Evolutionary conservation across 2,329 filamentous ascomycete species (phyloP).

Genomic region (Venturia asperata): DNA sequence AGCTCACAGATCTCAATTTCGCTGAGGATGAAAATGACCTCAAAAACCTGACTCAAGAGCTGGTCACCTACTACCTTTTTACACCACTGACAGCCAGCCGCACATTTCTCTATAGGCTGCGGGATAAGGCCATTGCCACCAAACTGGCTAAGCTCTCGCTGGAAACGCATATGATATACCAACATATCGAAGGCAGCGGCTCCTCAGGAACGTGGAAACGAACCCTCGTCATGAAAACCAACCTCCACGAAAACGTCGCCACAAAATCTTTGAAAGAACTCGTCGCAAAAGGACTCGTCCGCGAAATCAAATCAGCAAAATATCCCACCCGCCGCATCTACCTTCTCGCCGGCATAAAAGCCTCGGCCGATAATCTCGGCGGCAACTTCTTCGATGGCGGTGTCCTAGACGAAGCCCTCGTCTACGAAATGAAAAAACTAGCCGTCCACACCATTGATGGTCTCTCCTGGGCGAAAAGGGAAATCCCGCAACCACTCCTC

Average conservation of each 20-base stretch:
- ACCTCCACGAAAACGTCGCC: constrained; percentile 76
- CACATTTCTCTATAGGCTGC: constrained; percentile 5
- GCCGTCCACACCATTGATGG: constrained; percentile 66
- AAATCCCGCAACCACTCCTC: constrained; percentile 27
- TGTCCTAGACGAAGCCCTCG: constrained; percentile 81
- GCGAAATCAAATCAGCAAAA: constrained; percentile 85
- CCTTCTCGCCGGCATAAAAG: constrained; percentile 77
- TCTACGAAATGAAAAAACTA: constrained; percentile 53
- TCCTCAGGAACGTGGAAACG: constrained; percentile 87
- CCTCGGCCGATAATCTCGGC: constrained; percentile 83
- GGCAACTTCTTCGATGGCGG: constrained; percentile 93
- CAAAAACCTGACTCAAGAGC: constrained; percentile 5
- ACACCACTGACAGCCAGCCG: neutral
- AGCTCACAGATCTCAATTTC: constrained; percentile 17
- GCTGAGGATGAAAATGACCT: constrained; percentile 14
- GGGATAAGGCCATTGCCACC: constrained; percentile 13
- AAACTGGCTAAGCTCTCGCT: constrained; percentile 25
- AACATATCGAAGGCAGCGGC: constrained; percentile 77
- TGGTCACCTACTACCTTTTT: constrained; percentile 17
- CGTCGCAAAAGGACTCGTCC: constrained; percentile 74
- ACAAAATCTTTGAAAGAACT: constrained; percentile 78
- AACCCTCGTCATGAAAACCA: constrained; percentile 69
- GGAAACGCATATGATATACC: constrained; percentile 81
- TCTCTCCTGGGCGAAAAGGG: constrained; percentile 33
- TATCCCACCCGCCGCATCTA: constrained; percentile 91